Evolutionary conservation across 169 alveolate species (phyloP).

Genomic region (Plasmodium blacklocki): DNA sequence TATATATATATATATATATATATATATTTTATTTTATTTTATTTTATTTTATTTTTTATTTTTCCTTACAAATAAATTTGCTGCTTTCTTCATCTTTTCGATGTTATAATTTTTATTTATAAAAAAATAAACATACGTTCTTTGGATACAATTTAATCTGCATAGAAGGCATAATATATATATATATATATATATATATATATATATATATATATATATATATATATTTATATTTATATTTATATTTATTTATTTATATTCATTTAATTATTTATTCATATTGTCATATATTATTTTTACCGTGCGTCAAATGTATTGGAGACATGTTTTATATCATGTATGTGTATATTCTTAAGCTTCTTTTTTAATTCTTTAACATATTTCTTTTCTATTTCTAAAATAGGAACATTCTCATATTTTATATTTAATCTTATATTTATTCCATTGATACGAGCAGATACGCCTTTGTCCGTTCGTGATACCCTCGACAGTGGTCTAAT

Average conservation of each 20-base stretch:
- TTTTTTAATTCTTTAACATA: conserved; percentile 60
- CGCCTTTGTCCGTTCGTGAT: conserved; percentile 75
- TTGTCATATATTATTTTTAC: conserved; percentile 10
- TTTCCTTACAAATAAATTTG: conserved; percentile 30
- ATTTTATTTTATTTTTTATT: background rate
- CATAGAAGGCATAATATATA: background rate
- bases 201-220: background rate
- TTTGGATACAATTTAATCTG: conserved; percentile 56
- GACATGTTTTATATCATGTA: conserved; percentile 40
- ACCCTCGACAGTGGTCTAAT: conserved; percentile 61
- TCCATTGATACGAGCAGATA: conserved; percentile 73
- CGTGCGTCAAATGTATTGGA: conserved; percentile 75
- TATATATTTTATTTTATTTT: too few relatives aligned
- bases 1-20: background rate
- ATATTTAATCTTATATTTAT: conserved; percentile 45
- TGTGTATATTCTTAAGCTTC: conserved; percentile 48
- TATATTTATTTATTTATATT: background rate
- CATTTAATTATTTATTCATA: background rate
- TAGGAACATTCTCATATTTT: conserved; percentile 29
- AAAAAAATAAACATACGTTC: conserved; percentile 70
- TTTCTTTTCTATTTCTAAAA: conserved; percentile 17
- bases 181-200: background rate
- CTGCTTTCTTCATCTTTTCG: conserved; percentile 36
- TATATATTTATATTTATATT: background rate
- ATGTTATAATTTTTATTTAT: conserved; percentile 54